A percentile compares a stretch with the other conserved stretches of the same genome.
phyloP scores from a whole-genome alignment of 495 filamentous ascomycete species.

The Bombardia bombarda region DNA sequence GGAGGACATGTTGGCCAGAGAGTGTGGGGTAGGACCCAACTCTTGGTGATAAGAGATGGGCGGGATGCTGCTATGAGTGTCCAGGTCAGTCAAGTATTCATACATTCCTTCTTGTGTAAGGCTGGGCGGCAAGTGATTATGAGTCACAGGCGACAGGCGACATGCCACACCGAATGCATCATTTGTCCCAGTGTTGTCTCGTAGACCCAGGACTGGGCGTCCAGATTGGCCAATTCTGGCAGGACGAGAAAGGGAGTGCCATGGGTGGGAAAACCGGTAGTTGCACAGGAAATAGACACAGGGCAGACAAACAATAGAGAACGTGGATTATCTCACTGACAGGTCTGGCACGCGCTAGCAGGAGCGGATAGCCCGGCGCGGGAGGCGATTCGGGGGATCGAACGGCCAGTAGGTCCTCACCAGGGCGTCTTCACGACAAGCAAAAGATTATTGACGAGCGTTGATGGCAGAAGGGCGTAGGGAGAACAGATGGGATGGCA shows the following conservation, averaged over 20 bases:
- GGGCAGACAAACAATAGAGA: background rate
- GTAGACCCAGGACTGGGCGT: background rate
- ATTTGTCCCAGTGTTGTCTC: background rate
- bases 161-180: constrained; percentile 15
- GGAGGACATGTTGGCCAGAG: constrained; percentile 39
- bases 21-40: constrained; percentile 23
- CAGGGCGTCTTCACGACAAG: background rate
- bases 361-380: constrained; percentile 5
- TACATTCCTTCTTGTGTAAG: constrained; percentile 7
- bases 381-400: background rate
- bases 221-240: constrained; percentile 16
- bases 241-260: background rate
- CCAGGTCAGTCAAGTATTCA: constrained; percentile 20
- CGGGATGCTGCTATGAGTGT: constrained; percentile 15
- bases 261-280: constrained; percentile 2
- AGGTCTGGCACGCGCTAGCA: background rate
- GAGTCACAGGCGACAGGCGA: constrained; percentile 25
- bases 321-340: constrained; percentile 7
- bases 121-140: constrained; percentile 13
- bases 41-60: constrained; percentile 12
- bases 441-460: background rate
- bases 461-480: constrained; percentile 1
- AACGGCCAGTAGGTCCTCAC: background rate
- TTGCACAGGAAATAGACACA: constrained; percentile 1
- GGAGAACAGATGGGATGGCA: background rate